Percentiles rank a stretch among this genome's conserved stretches.
Conservation (phyloP, 2,329 filamentous ascomycete species). For the Elsinoe ampelina region DNA sequence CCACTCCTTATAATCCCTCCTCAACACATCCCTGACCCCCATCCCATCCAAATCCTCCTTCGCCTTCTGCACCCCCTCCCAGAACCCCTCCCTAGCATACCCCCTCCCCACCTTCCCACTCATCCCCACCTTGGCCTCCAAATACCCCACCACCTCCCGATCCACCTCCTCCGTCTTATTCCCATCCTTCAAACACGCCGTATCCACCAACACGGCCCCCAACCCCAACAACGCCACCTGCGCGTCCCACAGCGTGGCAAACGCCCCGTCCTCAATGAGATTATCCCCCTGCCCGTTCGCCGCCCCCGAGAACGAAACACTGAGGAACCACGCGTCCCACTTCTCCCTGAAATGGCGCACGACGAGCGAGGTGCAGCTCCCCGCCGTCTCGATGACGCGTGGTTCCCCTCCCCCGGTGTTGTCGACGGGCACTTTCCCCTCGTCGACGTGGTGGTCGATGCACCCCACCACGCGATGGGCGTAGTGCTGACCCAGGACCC, state of each 20-base stretch:
- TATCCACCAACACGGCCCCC: conserved; percentile 66
- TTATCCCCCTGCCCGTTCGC: conserved; percentile 32
- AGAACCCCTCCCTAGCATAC: conserved; percentile 51
- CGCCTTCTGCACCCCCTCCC: conserved; percentile 49
- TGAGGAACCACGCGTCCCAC: conserved; percentile 43
- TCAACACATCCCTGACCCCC: conserved; percentile 55
- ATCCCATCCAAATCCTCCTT: conserved; percentile 59
- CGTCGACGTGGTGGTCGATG: conserved; percentile 74
- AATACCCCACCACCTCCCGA: conserved; percentile 45
- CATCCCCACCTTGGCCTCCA: conserved; percentile 46
- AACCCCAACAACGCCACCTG: conserved; percentile 59
- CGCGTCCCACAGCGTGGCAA: conserved; percentile 39
- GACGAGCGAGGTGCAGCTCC: conserved; percentile 66
- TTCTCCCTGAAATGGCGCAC: conserved; percentile 47
- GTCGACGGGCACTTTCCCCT: conserved; percentile 44
- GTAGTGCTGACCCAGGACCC: conserved; percentile 48
- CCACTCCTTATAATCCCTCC: conserved; percentile 85
- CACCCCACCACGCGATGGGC: conserved; percentile 49
- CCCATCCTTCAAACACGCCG: conserved; percentile 48
- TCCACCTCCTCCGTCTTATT: conserved; percentile 60
- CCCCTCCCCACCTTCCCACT: conserved; percentile 25
- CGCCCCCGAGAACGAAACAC: conserved; percentile 25
- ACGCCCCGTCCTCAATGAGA: conserved; percentile 28
- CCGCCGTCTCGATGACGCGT: conserved; percentile 55
- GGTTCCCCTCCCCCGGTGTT: conserved; percentile 42